A percentile compares a stretch with the other conserved stretches of the same genome.
phyloP scores from a whole-genome alignment of 2,329 filamentous ascomycete species.

The Sclerotinia borealis region DNA sequence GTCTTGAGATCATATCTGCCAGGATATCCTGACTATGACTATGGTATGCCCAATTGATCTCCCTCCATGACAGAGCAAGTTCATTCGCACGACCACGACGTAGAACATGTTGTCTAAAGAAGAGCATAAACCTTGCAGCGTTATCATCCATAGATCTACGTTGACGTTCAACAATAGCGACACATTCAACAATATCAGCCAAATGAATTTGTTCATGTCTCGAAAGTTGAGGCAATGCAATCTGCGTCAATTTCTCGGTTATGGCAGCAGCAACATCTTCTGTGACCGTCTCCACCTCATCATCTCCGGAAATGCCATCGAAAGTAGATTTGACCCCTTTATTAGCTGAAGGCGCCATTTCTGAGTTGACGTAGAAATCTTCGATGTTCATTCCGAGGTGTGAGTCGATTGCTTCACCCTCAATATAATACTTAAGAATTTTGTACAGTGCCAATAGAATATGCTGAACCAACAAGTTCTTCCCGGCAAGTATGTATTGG shows the following conservation, averaged over 20 bases:
- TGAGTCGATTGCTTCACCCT: slow-evolving; percentile 74
- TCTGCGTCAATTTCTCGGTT: slow-evolving; percentile 68
- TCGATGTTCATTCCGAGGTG: slow-evolving; percentile 62
- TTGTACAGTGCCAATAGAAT: slow-evolving; percentile 68
- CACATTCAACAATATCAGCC: slow-evolving; percentile 78
- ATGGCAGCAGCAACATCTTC: slow-evolving; percentile 65
- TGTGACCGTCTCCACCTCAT: slow-evolving; percentile 59
- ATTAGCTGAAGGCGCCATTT: slow-evolving; percentile 20
- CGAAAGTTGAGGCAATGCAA: slow-evolving; percentile 73
- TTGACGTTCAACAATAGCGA: slow-evolving; percentile 78
- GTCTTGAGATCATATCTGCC: slow-evolving; percentile 71
- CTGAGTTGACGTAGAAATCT: slow-evolving; percentile 46
- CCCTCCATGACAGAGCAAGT: slow-evolving; percentile 64
- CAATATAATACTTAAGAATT: slow-evolving; percentile 74
- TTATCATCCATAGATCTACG: slow-evolving; percentile 87
- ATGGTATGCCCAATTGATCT: slow-evolving; percentile 82
- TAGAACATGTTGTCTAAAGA: slow-evolving; percentile 75
- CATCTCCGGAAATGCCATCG: slow-evolving; percentile 44
- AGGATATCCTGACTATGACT: slow-evolving; percentile 85
- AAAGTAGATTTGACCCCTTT: slow-evolving; percentile 36
- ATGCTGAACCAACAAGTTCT: slow-evolving; percentile 62
- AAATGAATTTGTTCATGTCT: slow-evolving; percentile 82
- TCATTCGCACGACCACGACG: slow-evolving; percentile 59
- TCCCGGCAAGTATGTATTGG: slow-evolving; percentile 79
- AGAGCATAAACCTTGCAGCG: slow-evolving; percentile 78